A percentile compares a stretch with the other conserved stretches of the same genome.
These are phyloP conservation scores for Diaporthe vexans DNA, from an alignment of 2,329 filamentous ascomycete genomes.

Conservation along the genomic window DNA sequence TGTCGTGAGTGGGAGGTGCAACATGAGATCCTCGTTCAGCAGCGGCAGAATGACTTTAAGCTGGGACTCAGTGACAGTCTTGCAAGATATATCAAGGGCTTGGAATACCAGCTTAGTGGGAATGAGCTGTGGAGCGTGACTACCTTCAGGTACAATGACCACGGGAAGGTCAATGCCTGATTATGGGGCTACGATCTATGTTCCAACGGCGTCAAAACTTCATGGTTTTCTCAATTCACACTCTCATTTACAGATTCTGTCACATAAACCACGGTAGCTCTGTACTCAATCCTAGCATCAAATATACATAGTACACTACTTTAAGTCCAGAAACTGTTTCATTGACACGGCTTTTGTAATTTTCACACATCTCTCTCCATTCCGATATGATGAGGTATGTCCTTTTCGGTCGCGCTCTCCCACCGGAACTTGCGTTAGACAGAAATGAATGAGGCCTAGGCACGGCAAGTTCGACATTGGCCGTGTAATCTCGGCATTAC, in stretches of 20 bases:
- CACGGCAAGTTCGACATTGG: not conserved
- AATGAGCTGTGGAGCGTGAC: conserved; percentile 49
- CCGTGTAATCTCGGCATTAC: not conserved
- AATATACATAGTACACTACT: not conserved
- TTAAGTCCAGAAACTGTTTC: not conserved
- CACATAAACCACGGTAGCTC: not conserved
- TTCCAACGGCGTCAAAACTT: not conserved
- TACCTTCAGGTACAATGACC: conserved; percentile 46
- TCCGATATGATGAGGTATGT: not conserved
- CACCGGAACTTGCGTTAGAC: not conserved
- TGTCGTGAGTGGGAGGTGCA: conserved; percentile 41
- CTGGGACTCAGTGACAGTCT: not conserved
- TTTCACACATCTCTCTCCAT: not conserved
- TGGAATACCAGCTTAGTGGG: conserved; percentile 50
- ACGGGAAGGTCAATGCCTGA: not conserved
- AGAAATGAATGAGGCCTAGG: not conserved
- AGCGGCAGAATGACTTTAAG: not conserved
- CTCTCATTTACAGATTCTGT: not conserved
- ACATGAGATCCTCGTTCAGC: conserved; percentile 39
- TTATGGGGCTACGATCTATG: not conserved
- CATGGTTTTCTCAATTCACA: not conserved
- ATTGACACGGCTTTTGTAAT: not conserved
- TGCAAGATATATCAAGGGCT: conserved; percentile 49
- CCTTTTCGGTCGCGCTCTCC: too few relatives aligned
- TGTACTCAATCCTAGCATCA: not conserved